Evolutionary conservation across 2,329 filamentous ascomycete species (phyloP).

Genomic region (Fusarium devonianum): DNA sequence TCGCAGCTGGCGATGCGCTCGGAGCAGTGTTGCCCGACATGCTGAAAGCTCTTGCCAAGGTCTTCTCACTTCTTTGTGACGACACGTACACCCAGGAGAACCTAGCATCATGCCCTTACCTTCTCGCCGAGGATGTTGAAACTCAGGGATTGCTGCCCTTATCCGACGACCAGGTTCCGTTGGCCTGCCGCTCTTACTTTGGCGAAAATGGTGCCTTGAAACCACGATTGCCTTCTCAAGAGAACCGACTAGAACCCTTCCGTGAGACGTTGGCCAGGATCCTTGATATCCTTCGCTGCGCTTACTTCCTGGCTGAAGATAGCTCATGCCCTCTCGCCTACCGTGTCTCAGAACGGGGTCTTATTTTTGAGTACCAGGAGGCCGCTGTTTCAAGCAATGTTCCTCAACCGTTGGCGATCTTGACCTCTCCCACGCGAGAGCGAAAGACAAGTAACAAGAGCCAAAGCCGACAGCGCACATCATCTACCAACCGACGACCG

Average conservation of each 20-base stretch:
- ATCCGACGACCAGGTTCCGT: constrained; percentile 48
- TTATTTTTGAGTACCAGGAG: constrained; percentile 47
- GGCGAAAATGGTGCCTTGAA: constrained; percentile 49
- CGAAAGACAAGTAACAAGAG: constrained; percentile 14
- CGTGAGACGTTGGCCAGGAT: constrained; percentile 55
- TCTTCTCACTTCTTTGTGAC: constrained; percentile 56
- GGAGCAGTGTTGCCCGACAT: constrained; percentile 55
- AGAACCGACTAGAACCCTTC: constrained; percentile 43
- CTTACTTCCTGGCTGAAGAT: constrained; percentile 55
- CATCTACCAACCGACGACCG: constrained; percentile 15
- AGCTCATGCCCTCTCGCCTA: constrained; percentile 49
- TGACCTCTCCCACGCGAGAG: constrained; percentile 20
- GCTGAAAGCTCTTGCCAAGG: constrained; percentile 55
- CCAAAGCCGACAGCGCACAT: constrained; percentile 15
- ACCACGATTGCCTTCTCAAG: constrained; percentile 46
- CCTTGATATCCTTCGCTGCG: constrained; percentile 58
- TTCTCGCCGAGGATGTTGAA: constrained; percentile 60
- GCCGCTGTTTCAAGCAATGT: neutral
- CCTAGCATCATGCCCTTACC: constrained; percentile 54
- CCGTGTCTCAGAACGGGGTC: constrained; percentile 38
- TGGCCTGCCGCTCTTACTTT: constrained; percentile 51
- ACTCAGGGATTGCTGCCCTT: constrained; percentile 55
- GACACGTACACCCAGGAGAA: constrained; percentile 52
- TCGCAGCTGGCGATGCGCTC: constrained; percentile 54
- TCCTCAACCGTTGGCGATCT: constrained; percentile 25